phyloP scores from a whole-genome alignment of 2,329 filamentous ascomycete species.

The Fonsecaea nubica region DNA sequence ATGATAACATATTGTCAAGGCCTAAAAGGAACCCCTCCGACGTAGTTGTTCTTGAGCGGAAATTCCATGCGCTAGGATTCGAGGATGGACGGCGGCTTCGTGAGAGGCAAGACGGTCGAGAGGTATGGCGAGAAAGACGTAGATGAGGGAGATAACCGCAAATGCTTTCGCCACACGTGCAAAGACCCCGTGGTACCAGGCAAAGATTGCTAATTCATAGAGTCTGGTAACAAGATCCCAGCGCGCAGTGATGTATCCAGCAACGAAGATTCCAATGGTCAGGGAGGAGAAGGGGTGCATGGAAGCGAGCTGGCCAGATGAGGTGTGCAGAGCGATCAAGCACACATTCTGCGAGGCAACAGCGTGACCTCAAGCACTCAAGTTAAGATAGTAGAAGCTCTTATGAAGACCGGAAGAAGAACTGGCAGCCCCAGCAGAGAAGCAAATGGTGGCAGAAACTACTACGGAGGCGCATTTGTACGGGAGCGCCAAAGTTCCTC shows the following conservation, averaged over 20 bases:
- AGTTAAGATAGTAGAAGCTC: not conserved
- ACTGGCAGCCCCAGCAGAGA: not conserved
- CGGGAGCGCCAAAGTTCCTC: not conserved
- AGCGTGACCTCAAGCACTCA: not conserved
- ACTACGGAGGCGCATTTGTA: not conserved
- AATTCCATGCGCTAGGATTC: slow-evolving; percentile 77
- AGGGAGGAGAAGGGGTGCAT: slow-evolving; percentile 99
- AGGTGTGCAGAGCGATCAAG: slow-evolving; percentile 1
- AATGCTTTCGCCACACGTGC: slow-evolving; percentile 88
- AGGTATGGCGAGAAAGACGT: slow-evolving; percentile 82
- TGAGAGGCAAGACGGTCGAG: slow-evolving; percentile 80
- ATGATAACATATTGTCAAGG: slow-evolving; percentile 63
- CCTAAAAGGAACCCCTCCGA: slow-evolving; percentile 90
- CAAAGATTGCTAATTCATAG: slow-evolving; percentile 96
- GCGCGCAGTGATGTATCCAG: slow-evolving; percentile 98
- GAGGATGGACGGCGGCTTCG: slow-evolving; percentile 78
- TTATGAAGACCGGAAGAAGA: not conserved
- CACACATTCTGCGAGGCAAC: not conserved
- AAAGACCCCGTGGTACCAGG: slow-evolving; percentile 98
- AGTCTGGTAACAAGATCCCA: slow-evolving; percentile 97
- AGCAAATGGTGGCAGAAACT: not conserved
- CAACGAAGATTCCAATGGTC: slow-evolving; percentile 97
- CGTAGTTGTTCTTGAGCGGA: slow-evolving; percentile 95
- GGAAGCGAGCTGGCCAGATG: slow-evolving; percentile 15
- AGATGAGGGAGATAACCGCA: slow-evolving; percentile 79